These are phyloP conservation scores for Sporothrix pseudoabietina DNA, from an alignment of 2,329 filamentous ascomycete species.

Conservation along the genomic window DNA sequence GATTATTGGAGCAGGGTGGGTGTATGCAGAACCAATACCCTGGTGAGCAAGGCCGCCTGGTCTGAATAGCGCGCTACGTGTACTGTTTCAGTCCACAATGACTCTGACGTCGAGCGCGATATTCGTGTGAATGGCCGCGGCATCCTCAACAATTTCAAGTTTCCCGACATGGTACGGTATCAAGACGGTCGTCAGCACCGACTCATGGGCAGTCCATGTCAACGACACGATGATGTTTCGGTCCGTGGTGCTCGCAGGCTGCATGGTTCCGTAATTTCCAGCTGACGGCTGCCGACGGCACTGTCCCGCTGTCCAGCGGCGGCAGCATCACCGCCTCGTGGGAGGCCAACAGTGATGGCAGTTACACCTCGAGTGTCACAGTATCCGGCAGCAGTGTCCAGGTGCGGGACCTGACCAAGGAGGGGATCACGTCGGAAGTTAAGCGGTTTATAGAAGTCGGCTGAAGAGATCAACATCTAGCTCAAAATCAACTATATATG, in stretches of 20 bases:
- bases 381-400: background rate
- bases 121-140: constrained; percentile 48
- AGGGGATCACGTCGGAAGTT: background rate
- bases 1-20: constrained; percentile 19
- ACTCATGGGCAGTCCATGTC: background rate
- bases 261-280: background rate
- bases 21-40: background rate
- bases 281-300: background rate
- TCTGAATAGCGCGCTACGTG: constrained; percentile 43
- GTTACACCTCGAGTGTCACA: background rate
- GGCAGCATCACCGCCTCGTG: background rate
- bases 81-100: constrained; percentile 45
- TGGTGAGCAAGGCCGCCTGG: constrained; percentile 17
- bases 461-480: background rate
- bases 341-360: background rate
- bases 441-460: too few species aligned
- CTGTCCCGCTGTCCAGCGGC: background rate
- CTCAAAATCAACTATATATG: background rate
- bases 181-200: background rate
- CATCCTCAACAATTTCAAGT: constrained; percentile 53
- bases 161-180: constrained; percentile 39
- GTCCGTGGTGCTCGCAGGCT: constrained; percentile 1
- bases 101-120: constrained; percentile 36
- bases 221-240: background rate
- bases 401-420: background rate